Evolutionary conservation across 192 early-diverging fungal species (phyloP), one percentile per base, ranked within the genome.

Genomic region (Obelidium mucronatum): DNA sequence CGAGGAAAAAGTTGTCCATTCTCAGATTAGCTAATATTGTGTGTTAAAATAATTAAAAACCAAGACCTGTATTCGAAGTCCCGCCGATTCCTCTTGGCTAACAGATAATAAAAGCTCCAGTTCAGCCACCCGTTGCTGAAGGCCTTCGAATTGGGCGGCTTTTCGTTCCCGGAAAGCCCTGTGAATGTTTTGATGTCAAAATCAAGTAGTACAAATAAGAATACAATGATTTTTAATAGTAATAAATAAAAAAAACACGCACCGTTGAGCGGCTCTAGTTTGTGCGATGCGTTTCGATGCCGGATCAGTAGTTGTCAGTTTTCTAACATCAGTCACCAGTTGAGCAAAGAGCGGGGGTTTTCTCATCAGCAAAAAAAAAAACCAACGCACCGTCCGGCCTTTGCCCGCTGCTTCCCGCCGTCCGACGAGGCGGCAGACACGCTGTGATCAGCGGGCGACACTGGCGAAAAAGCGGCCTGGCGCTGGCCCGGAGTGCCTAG

Each of bases 271-370:
- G 37, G 68, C 44, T 35, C 74, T 65, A 17, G 53, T 75, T 40
- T 75, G 74, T 8, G 74, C 74, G 34, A 68, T 75, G 24, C 74
- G 24, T 36, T 75, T 75, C 26, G 19, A 35, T 3, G 65, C 44
- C 11, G 74, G 63, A 1, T 75, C 74, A 15, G 63, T 65, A 15
- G 63, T 65, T 0, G 63, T 65, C 28, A 65, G 39, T 40, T 65
- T 65, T 35, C 63, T 65, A 35, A 13, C 35, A 40, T 22, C 13
- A 15, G n/a, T n/a, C n/a, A n/a, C n/a, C n/a, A n/a, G n/a, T n/a
- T n/a, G 19, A 19, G 19, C 44, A 48, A 19, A 48, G 0, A 48
- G 44, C 8, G 44, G 44, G 44, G 19, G 8, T 15, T 6, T 48
- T 48, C 19, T 19, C 8, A 48, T 48, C 19, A 48, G 44, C 44